A percentile compares a stretch with the other conserved stretches of the same genome.
Evolutionary conservation across 345 rosid species (phyloP).

Genomic region (Eucalyptus marginata): DNA sequence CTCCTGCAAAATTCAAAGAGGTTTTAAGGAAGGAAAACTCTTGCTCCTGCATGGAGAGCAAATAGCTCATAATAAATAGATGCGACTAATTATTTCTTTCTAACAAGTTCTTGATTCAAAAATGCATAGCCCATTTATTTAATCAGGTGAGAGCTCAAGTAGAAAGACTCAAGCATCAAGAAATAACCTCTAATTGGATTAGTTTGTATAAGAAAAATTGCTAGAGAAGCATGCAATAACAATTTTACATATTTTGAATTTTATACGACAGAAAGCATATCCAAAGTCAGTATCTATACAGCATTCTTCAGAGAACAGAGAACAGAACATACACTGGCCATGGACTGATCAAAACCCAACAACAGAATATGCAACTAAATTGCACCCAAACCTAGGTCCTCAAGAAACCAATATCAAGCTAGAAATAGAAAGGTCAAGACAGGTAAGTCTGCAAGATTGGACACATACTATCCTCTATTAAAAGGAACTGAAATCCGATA

Average conservation of each 20-base stretch:
- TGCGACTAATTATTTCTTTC: background rate
- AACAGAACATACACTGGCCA: background rate
- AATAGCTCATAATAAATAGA: background rate
- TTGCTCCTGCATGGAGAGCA: background rate
- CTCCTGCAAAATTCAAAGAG: constrained; percentile 25
- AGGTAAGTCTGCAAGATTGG: background rate
- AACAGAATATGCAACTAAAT: background rate
- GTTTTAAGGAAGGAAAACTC: background rate
- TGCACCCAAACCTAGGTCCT: background rate
- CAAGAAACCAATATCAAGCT: background rate
- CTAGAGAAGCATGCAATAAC: background rate
- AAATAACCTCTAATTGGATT: background rate
- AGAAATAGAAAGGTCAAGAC: background rate
- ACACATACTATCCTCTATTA: background rate
- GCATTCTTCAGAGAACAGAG: background rate
- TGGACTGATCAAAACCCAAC: background rate
- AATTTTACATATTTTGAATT: background rate
- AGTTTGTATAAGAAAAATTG: background rate
- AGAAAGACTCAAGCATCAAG: background rate
- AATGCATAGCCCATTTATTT: background rate
- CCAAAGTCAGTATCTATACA: background rate
- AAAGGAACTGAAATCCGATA: background rate
- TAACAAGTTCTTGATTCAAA: background rate
- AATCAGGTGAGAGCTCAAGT: background rate
- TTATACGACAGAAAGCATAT: background rate